Evolutionary conservation across 176 grass and related monocot species (phyloP).

Genomic region (Avena eriantha): DNA sequence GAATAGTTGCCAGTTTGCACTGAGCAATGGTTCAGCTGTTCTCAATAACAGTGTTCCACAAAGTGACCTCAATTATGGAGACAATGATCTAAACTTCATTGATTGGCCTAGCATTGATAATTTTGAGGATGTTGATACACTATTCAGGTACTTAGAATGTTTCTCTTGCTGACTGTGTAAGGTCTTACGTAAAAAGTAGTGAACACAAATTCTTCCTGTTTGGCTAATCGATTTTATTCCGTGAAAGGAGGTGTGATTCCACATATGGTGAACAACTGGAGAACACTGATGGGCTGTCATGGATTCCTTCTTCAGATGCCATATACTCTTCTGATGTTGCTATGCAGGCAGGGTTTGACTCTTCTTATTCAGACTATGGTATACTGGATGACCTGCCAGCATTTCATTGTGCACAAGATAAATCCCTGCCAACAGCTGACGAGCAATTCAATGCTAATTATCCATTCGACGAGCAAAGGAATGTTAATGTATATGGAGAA

Average conservation of each 20-base stretch:
- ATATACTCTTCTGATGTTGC: conserved; percentile 72
- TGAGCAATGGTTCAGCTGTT: conserved; percentile 50
- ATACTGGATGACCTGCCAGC: conserved; percentile 57
- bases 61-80: conserved; percentile 54
- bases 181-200: not conserved
- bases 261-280: conserved; percentile 68
- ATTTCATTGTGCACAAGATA: conserved; percentile 52
- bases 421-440: conserved; percentile 44
- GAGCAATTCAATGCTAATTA: conserved; percentile 46
- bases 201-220: conserved; percentile 11
- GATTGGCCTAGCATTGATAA: conserved; percentile 92
- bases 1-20: conserved; percentile 47
- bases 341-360: conserved; percentile 48
- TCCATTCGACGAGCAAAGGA: conserved; percentile 50
- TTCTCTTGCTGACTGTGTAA: not conserved
- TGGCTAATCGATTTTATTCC: conserved; percentile 2
- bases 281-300: conserved; percentile 66
- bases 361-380: conserved; percentile 61
- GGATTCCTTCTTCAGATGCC: conserved; percentile 76
- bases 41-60: conserved; percentile 43
- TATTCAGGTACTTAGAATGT: conserved; percentile 82
- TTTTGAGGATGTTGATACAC: conserved; percentile 84
- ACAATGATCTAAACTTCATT: conserved; percentile 80
- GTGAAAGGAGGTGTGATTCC: conserved; percentile 71
- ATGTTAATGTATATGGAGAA: conserved; percentile 44